Conservation (phyloP, 1,284 basidiomycete genomes). For the Cryptococcus sp. region DNA sequence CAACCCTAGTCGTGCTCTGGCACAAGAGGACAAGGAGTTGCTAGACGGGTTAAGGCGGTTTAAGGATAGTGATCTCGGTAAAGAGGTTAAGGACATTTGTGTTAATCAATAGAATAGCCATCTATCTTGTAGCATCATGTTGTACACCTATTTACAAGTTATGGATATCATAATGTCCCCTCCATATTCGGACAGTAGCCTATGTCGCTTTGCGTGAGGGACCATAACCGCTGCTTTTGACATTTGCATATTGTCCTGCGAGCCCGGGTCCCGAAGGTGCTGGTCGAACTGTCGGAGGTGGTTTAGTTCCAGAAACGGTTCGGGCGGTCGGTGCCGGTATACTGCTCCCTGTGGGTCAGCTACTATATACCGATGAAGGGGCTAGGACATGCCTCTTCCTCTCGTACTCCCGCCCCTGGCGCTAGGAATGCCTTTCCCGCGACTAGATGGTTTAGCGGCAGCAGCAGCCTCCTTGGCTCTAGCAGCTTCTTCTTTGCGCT, state of each 20-base stretch:
- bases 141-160: neutral
- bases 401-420: slow-evolving; percentile 1
- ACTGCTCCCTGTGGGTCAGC: slow-evolving; percentile 4
- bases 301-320: neutral
- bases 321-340: slow-evolving; percentile 8
- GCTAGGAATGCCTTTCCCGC: too few relatives aligned
- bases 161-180: neutral
- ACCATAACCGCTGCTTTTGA: slow-evolving; percentile 46
- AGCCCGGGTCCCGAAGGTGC: slow-evolving; percentile 21
- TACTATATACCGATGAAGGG: too few relatives aligned
- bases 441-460: too few relatives aligned
- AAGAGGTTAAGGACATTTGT: slow-evolving; percentile 37
- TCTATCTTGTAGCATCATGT: neutral
- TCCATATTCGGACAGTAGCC: slow-evolving; percentile 5
- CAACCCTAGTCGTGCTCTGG: neutral
- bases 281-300: slow-evolving; percentile 9
- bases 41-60: slow-evolving; percentile 37
- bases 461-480: slow-evolving; percentile 5
- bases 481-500: slow-evolving; percentile 7
- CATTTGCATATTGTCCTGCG: slow-evolving; percentile 35
- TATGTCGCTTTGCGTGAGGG: slow-evolving; percentile 11
- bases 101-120: slow-evolving; percentile 25
- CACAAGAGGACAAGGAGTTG: slow-evolving; percentile 34
- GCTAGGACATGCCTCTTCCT: slow-evolving; percentile 12
- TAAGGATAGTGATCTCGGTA: slow-evolving; percentile 27